Base-by-base conservation (phyloP, 257 asterid genomes). In the Gentiana straminea region DNA sequence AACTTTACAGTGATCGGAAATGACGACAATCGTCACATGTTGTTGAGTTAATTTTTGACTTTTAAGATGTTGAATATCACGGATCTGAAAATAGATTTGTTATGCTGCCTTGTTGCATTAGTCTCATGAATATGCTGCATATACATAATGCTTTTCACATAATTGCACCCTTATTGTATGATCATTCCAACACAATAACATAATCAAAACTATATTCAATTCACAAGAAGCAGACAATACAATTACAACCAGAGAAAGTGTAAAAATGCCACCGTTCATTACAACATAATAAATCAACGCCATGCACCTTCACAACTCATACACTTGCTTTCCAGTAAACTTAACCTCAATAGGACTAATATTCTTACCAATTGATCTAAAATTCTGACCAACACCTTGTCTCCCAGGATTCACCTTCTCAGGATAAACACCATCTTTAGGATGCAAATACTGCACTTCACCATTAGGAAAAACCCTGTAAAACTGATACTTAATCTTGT, bases 381-480 rank as follows among this genome's bases (percentile, higher is more conserved):
- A 34, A 71, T 89, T 89, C 59, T 2, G 73, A 1, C 97, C 94
- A 33, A 89, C 98, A 2, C 92, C 96, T 68, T 81, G 46, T 34
- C 98, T 79, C 0, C 98, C 98, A 4, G 89, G 58, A 61, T 90
- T 90, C 49, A 90, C 98, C 67, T 90, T 90, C 77, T 90, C 98
- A 35, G 97, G 97, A 72, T 86, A 90, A 1, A 86, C 94, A 32
- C 97, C 97, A 34, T 90, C 97, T 13, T 86, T 90, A 0, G 97
- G 97, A 68, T 90, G 97, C 81, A 86, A 64, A 57, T 84, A 90
- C 68, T 90, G 97, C 7, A 90, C 96, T 54, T 86, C 97, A 3
- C 96, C 97, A 41, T 90, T 84, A 0, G 97, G 97, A 63, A 90
- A 90, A 1, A 84, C 96, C 84, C 98, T 67, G 64, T 90, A 90